Evolutionary conservation across 768 basidiomycete species (phyloP).

Genomic region (Tylopilus sp.): DNA sequence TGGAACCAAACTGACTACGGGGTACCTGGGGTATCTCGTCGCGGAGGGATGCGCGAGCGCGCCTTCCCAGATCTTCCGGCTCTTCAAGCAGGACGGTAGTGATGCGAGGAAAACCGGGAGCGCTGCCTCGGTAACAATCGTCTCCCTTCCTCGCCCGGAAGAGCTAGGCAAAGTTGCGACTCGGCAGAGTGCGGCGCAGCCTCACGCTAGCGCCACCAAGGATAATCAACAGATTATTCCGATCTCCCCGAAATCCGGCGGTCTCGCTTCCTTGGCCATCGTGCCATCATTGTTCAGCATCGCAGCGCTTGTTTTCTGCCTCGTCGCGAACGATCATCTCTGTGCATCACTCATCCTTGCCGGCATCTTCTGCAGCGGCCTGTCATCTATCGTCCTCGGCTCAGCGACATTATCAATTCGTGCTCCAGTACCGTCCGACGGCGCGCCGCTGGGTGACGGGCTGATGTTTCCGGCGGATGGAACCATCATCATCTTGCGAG

Average conservation of each 20-base stretch:
- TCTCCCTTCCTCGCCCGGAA: constrained; percentile 11
- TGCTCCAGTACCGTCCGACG: constrained; percentile 20
- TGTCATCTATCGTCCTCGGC: constrained; percentile 28
- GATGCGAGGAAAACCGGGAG: constrained; percentile 16
- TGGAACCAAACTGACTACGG: constrained; percentile 52
- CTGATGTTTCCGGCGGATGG: constrained; percentile 20
- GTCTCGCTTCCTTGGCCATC: constrained; percentile 14
- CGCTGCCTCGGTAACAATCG: constrained; percentile 11
- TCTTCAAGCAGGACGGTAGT: constrained; percentile 1
- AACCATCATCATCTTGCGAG: constrained; percentile 26
- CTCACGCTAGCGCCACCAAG: background rate
- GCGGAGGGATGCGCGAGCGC: constrained; percentile 1
- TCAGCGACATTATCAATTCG: constrained; percentile 24
- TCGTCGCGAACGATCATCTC: constrained; percentile 20
- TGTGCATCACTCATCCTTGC: constrained; percentile 30
- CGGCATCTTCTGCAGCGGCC: constrained; percentile 30
- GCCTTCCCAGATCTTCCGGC: background rate
- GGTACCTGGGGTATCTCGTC: constrained; percentile 55
- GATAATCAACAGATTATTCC: too few species aligned
- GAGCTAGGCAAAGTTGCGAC: background rate
- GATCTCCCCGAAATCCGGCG: constrained; percentile 4
- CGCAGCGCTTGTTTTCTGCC: constrained; percentile 17
- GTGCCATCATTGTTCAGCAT: constrained; percentile 26
- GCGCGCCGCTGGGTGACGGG: constrained; percentile 31
- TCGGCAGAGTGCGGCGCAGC: background rate